Evolutionary conservation across 2,329 filamentous ascomycete species (phyloP).

Genomic region (Lizonia empirigonia): DNA sequence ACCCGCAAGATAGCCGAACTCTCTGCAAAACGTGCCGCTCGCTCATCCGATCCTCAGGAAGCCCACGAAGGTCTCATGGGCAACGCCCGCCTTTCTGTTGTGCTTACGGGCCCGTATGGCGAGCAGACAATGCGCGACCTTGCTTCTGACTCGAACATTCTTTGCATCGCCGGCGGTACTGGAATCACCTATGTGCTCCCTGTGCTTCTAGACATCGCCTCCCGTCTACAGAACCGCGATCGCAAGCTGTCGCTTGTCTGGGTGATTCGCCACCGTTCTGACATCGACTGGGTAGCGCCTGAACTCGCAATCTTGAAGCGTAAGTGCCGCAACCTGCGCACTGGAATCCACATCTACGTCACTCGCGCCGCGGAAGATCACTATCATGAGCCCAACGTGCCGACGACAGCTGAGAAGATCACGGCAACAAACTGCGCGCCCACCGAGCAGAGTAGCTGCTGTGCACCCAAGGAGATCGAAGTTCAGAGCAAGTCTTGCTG

Average conservation of each 20-base stretch:
- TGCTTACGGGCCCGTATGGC: slow-evolving; percentile 46
- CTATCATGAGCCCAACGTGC: slow-evolving; percentile 19
- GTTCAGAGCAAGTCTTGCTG: slow-evolving; percentile 12
- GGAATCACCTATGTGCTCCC: slow-evolving; percentile 48
- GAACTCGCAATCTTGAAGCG: slow-evolving; percentile 42
- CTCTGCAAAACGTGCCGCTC: slow-evolving; percentile 34
- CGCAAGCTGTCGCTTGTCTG: slow-evolving; percentile 44
- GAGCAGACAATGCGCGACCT: slow-evolving; percentile 34
- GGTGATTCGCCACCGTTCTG: slow-evolving; percentile 40
- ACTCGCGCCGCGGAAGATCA: slow-evolving; percentile 36
- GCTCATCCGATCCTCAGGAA: slow-evolving; percentile 26
- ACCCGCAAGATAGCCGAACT: slow-evolving; percentile 43
- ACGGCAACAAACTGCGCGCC: slow-evolving; percentile 19
- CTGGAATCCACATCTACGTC: slow-evolving; percentile 42
- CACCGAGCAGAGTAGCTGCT: slow-evolving; percentile 1
- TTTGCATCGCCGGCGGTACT: slow-evolving; percentile 47
- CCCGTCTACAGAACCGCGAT: slow-evolving; percentile 28
- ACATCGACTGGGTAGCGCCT: slow-evolving; percentile 45
- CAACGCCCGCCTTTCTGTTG: slow-evolving; percentile 37
- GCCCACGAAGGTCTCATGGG: slow-evolving; percentile 30
- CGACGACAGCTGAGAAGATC: slow-evolving; percentile 27
- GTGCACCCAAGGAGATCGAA: slow-evolving; percentile 1
- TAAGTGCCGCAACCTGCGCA: slow-evolving; percentile 32
- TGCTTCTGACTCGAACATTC: slow-evolving; percentile 34
- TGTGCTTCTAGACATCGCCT: slow-evolving; percentile 38